Conservation (phyloP, 1,284 basidiomycete genomes). For the Hypsizygus ulmarius region DNA sequence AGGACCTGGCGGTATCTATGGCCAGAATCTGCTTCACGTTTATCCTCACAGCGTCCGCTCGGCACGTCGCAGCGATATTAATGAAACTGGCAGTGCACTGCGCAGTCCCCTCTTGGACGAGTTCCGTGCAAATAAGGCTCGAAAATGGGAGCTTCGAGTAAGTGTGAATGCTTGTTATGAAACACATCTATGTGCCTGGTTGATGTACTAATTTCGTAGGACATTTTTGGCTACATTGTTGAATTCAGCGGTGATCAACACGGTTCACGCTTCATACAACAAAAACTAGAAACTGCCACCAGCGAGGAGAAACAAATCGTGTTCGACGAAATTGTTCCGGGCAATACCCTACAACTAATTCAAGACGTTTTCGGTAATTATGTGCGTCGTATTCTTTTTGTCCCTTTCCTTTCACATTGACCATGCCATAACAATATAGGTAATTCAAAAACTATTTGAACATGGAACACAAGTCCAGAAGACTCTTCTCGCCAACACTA, state of each 20-base stretch:
- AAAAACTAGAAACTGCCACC: conserved; percentile 75
- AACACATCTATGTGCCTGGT: conserved; percentile 10
- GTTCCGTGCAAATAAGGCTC: conserved; percentile 77
- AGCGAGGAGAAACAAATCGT: conserved; percentile 78
- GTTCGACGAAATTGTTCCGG: conserved; percentile 90
- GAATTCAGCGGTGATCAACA: conserved; percentile 97
- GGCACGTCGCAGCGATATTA: conserved; percentile 38
- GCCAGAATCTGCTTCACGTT: conserved; percentile 35
- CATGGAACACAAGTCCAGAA: conserved; percentile 81
- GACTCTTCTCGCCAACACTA: conserved; percentile 65
- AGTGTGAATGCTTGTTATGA: conserved; percentile 17
- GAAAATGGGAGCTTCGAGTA: conserved; percentile 81
- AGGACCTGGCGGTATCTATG: conserved; percentile 41
- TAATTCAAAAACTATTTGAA: conserved; percentile 95
- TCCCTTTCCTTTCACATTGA: conserved; percentile 3
- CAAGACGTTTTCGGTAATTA: conserved; percentile 98
- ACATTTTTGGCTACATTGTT: conserved; percentile 83
- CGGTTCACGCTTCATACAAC: conserved; percentile 88
- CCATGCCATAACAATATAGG: conserved; percentile 41
- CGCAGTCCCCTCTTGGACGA: conserved; percentile 80
- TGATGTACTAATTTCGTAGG: conserved; percentile 43
- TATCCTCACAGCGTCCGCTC: conserved; percentile 41
- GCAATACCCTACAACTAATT: conserved; percentile 75
- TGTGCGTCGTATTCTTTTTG: conserved; percentile 42
- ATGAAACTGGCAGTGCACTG: conserved; percentile 35